Conservation (phyloP, 345 rosid genomes). For the Cardamine occulta region DNA sequence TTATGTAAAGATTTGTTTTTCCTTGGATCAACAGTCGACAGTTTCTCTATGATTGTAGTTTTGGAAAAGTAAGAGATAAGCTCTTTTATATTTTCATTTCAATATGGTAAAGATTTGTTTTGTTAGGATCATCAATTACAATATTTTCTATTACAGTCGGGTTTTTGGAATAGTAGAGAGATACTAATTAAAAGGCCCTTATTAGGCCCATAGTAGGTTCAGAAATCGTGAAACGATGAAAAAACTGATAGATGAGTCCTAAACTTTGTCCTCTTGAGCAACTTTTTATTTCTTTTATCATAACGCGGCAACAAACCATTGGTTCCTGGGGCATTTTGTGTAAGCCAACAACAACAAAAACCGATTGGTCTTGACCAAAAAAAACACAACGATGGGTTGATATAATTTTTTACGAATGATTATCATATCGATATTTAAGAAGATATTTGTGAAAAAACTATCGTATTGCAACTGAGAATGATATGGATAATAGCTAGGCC, state of each 20-base stretch:
- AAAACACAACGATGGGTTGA: slow-evolving; percentile 16
- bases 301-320: slow-evolving; percentile 20
- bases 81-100: neutral
- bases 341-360: neutral
- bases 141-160: neutral
- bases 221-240: neutral
- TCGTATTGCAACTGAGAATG: slow-evolving; percentile 4
- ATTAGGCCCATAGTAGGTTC: slow-evolving; percentile 11
- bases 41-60: neutral
- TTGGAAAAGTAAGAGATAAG: neutral
- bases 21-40: slow-evolving; percentile 5
- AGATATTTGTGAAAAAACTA: slow-evolving; percentile 13
- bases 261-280: neutral
- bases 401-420: neutral
- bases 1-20: slow-evolving; percentile 4
- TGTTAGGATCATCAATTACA: neutral
- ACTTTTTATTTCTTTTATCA: neutral
- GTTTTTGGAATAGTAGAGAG: neutral
- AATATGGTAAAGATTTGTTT: neutral
- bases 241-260: neutral
- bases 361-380: neutral
- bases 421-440: neutral
- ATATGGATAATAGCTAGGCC: slow-evolving; percentile 22
- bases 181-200: slow-evolving; percentile 8
- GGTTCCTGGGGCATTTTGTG: neutral